Conservation (phyloP, 1,284 basidiomycete species). For the Cryptococcus sp. region DNA sequence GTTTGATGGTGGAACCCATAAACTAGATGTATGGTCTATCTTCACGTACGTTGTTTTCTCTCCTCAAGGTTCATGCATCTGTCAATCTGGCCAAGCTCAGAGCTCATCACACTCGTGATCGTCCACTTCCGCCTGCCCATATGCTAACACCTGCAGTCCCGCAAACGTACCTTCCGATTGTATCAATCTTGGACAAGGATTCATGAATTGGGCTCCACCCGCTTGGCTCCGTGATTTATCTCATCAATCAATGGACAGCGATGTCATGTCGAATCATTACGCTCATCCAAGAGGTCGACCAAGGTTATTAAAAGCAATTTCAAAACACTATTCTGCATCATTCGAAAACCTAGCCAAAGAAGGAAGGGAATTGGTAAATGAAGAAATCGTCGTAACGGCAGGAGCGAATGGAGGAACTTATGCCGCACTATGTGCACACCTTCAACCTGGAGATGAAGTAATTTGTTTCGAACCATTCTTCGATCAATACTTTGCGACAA, state of each 20-base stretch:
- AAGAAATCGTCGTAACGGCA: conserved; percentile 91
- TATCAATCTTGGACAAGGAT: conserved; percentile 89
- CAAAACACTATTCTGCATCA: conserved; percentile 64
- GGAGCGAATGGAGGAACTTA: conserved; percentile 96
- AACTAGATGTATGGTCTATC: conserved; percentile 85
- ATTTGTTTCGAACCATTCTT: conserved; percentile 99
- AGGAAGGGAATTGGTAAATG: conserved; percentile 68
- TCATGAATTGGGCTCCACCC: conserved; percentile 80
- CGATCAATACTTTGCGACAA: conserved; percentile 89
- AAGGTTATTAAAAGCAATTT: conserved; percentile 78
- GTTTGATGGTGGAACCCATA: conserved; percentile 45
- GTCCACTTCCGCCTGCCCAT: too few relatives aligned
- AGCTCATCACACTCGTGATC: too few relatives aligned
- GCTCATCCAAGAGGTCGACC: conserved; percentile 84
- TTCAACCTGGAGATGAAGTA: conserved; percentile 89
- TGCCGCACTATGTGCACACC: conserved; percentile 80
- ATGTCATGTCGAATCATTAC: conserved; percentile 75
- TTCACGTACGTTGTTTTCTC: conserved; percentile 63
- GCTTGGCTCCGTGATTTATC: conserved; percentile 76
- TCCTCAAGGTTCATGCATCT: not conserved
- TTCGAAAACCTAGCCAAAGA: conserved; percentile 54
- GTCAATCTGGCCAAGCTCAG: not conserved
- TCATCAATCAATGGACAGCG: conserved; percentile 60
- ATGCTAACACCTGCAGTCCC: conserved; percentile 53
- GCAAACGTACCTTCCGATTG: conserved; percentile 78